Percentiles rank a stretch among this genome's conserved stretches.
phyloP scores from a whole-genome alignment of 441 rosid species.

The Populus hybrid region DNA sequence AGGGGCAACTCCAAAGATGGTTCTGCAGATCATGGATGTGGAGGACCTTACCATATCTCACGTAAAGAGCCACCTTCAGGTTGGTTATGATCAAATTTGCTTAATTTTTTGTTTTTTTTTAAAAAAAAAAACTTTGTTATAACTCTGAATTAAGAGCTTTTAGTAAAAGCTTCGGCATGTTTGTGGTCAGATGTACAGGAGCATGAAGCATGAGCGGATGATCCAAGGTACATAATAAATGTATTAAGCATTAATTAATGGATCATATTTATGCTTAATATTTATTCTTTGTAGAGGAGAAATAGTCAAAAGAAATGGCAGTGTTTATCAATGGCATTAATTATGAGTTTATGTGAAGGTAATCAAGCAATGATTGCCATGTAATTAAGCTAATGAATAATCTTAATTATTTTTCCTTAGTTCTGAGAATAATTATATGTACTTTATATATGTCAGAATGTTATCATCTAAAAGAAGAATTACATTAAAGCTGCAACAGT shows the following conservation, averaged over 20 bases:
- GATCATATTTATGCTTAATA: no score
- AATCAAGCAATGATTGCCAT: neutral
- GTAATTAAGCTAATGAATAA: no score
- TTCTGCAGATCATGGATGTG: constrained; percentile 94
- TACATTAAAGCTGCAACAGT: constrained; percentile 1
- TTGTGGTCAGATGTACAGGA: constrained; percentile 58
- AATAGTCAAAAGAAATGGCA: no score
- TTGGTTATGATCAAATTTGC: constrained; percentile 38
- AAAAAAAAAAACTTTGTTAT: neutral
- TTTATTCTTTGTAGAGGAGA: no score
- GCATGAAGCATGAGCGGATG: constrained; percentile 73
- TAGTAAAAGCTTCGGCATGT: neutral
- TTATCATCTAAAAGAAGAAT: constrained; percentile 11
- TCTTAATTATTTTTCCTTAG: neutral
- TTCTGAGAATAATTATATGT: neutral
- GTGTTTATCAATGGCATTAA: no score
- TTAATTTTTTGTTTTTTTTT: no score
- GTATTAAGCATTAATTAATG: no score
- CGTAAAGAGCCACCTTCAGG: constrained; percentile 99
- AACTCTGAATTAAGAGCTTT: neutral
- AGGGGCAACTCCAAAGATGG: constrained; percentile 99
- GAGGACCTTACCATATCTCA: constrained; percentile 95
- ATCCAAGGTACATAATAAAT: constrained; percentile 42
- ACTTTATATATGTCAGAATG: constrained; percentile 2
- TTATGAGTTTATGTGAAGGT: no score